phyloP scores from a whole-genome alignment of 139 green algal genomes.

The Microglena sp. region DNA sequence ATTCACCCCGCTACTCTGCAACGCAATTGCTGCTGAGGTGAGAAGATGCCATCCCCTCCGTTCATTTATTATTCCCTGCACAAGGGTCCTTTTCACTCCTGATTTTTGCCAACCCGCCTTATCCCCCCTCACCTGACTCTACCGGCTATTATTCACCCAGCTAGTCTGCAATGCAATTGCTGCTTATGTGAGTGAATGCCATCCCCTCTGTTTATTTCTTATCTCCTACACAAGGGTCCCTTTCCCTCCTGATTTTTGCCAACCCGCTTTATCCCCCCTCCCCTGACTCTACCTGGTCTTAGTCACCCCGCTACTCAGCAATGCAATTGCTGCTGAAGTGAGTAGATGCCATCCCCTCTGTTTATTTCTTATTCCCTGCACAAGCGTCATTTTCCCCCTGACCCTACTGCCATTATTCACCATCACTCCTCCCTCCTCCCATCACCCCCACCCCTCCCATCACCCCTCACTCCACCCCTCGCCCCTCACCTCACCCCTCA shows the following conservation, averaged over 20 bases:
- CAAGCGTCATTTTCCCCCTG: neutral
- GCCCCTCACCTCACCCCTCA: neutral
- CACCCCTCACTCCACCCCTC: neutral
- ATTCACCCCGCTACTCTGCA: slow-evolving; percentile 59
- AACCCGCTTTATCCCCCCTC: neutral
- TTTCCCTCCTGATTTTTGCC: neutral
- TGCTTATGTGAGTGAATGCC: slow-evolving; percentile 29
- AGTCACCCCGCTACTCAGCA: slow-evolving; percentile 59
- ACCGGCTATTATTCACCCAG: slow-evolving; percentile 53
- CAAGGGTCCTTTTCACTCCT: neutral
- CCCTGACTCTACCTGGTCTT: slow-evolving; percentile 45
- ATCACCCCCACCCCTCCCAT: neutral
- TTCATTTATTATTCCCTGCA: neutral
- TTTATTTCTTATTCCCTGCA: neutral
- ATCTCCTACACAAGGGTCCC: neutral
- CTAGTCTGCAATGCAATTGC: slow-evolving; percentile 57
- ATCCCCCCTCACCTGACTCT: no score
- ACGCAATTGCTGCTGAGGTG: slow-evolving; percentile 49
- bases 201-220: neutral
- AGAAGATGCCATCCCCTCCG: neutral
- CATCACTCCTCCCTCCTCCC: neutral
- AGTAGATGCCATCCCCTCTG: neutral
- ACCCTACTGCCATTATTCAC: slow-evolving; percentile 55
- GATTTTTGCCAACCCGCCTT: neutral
- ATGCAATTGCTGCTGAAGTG: slow-evolving; percentile 49